phyloP scores from a whole-genome alignment of 2,329 filamentous ascomycete genomes.

The Trichoderma koningiopsis region DNA sequence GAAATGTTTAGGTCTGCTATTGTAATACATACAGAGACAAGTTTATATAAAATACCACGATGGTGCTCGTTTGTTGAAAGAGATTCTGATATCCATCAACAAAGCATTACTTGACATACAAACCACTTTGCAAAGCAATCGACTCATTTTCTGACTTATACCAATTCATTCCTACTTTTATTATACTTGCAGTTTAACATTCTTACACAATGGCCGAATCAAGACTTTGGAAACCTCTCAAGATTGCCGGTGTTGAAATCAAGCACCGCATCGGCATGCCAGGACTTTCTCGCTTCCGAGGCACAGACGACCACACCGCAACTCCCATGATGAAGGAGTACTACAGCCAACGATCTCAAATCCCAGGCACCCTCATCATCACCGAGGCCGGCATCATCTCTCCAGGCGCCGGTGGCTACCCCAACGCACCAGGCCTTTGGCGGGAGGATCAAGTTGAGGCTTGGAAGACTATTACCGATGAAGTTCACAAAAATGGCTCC shows the following conservation, averaged over 20 bases:
- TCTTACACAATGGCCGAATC: neutral
- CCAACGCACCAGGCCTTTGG: slow-evolving; percentile 59
- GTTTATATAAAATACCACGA: neutral
- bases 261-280: slow-evolving; percentile 2
- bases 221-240: slow-evolving; percentile 27
- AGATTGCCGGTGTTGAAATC: neutral
- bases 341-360: slow-evolving; percentile 48
- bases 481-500: slow-evolving; percentile 64
- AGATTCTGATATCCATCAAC: neutral
- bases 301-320: neutral
- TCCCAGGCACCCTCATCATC: slow-evolving; percentile 48
- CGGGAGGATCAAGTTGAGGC: slow-evolving; percentile 55
- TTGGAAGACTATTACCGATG: slow-evolving; percentile 64
- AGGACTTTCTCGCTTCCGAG: neutral
- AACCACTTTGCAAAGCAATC: neutral
- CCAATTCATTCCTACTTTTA: neutral
- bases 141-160: neutral
- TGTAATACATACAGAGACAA: neutral
- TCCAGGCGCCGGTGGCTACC: slow-evolving; percentile 30
- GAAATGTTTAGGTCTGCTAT: neutral
- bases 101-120: neutral
- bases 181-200: neutral
- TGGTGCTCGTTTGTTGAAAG: neutral
- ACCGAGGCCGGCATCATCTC: slow-evolving; percentile 51
- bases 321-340: slow-evolving; percentile 41